Evolutionary conservation across 1,284 basidiomycete genomes (phyloP), one percentile per base, ranked within the genome.

Genomic region (Melampsora abietis-canadensis): DNA sequence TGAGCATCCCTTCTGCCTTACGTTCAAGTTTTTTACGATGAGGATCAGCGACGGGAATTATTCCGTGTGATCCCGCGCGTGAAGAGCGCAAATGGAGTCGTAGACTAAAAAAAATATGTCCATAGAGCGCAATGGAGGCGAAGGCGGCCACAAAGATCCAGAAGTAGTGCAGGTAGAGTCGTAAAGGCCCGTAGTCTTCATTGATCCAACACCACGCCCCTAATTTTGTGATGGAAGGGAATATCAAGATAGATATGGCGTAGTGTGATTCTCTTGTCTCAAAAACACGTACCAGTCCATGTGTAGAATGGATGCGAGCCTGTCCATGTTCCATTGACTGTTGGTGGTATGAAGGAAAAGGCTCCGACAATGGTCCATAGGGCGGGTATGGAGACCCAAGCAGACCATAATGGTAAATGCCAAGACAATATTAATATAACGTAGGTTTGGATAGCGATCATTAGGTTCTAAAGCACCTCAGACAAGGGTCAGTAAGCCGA

Each of bases 171-270:
- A 73, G 48, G 47, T 64, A 73, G 31, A 73, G 62, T 31, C 69
- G 62, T 30, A 73, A 12, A n/a, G 69, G 69, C 17, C 47, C 37
- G 57, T 64, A 73, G 21, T 54, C 40, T 31, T 27, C 48, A 59
- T 63, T 73, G n/a, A 73, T 73, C 69, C 69, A 73, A 59, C 69
- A 73, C 69, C 69, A 73, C n/a, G 62, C 69, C 19, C 69, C 69
- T 73, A 34, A 6, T 30, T 3, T 19, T 37, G 8, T 61, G 37
- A 40, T 40, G 37, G 37, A 40, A 3, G 34, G 3, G 4, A 34
- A 34, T 34, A 34, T 3, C 4, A 4, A 4, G 34, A 12, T 1
- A 40, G 37, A 40, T 40, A 40, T 40, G 10, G 10, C 6, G 12
- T 40, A 12, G 1, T 40, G 5, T 12, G 10, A 40, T 10, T 40